Evolutionary conservation across 2,329 filamentous ascomycete genomes (phyloP), one percentile per base, ranked within the genome.

Genomic region (Aphanoascus verrucosus): DNA sequence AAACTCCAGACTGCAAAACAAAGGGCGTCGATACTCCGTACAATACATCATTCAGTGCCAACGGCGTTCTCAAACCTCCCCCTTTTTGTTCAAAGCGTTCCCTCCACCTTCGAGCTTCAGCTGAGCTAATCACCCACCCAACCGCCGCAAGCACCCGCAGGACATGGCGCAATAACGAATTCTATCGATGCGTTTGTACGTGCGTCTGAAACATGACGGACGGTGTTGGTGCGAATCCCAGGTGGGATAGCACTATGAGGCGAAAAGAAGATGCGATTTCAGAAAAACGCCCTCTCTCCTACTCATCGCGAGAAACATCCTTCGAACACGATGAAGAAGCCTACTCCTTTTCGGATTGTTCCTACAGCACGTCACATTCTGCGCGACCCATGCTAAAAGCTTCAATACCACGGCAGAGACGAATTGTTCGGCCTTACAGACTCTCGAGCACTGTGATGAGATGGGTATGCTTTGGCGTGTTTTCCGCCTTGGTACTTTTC

Each of bases 381-480:
- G 62, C 69, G 56, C 66, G 68, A 41, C 69, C 69, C 15, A 72
- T 74, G 63, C 61, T 73, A 38, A 62, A 59, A 41, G 60, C 63
- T 51, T 61, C 65, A n/a, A 64, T 65, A 61, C 56, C 61, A 56
- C 60, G 67, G 57, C 63, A 67, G 51, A 61, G 62, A 53, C 67
- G 67, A 54, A 61, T 64, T 17, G 60, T 63, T 3, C 59, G 64
- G 52, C 67, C 77, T 50, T 86, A 85, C 62, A 77, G 82, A 32
- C 69, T 90, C 41, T 86, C 86, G 5, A 82, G 83, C 63, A 85
- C 78, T 57, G 80, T 93, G 55, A 82, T 87, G 53, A 78, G 88
- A 61, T 94, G 85, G 66, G 80, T 95, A 53, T 88, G 88, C 58
- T 73, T 90, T 47, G 79, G 77, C 2, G 73, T 94, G 51, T 79